Evolutionary conservation across 768 basidiomycete genomes (phyloP).

Genomic region (Trametes meyenii): DNA sequence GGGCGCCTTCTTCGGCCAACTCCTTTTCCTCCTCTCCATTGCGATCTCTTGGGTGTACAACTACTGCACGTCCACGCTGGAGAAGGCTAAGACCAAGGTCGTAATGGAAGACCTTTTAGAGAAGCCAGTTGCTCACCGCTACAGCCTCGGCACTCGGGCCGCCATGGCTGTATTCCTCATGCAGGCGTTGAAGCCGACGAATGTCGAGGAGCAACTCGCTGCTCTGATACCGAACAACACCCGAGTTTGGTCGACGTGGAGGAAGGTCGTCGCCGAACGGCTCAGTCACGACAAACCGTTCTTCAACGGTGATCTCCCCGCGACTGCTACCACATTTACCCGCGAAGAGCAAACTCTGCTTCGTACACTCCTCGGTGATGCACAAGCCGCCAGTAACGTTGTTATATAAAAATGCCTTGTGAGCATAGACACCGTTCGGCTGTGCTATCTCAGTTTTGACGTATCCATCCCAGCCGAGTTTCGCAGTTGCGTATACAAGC

Average conservation of each 20-base stretch:
- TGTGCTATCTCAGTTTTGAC: no score
- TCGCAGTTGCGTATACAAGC: no score
- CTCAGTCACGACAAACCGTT: constrained; percentile 2
- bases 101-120: constrained; percentile 11
- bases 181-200: constrained; percentile 1
- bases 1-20: constrained; percentile 15
- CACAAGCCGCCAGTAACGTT: constrained; percentile 5
- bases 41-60: constrained; percentile 19
- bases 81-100: constrained; percentile 6
- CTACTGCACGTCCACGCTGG: neutral
- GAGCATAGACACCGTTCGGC: no score
- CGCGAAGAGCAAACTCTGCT: constrained; percentile 3
- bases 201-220: constrained; percentile 9
- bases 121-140: constrained; percentile 1
- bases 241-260: constrained; percentile 10
- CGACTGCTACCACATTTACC: neutral
- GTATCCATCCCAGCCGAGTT: no score
- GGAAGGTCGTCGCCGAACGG: constrained; percentile 5
- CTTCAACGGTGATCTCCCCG: neutral
- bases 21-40: constrained; percentile 18
- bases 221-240: constrained; percentile 16
- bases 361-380: constrained; percentile 9
- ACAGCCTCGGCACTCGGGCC: constrained; percentile 12
- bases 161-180: constrained; percentile 14
- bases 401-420: no score